Evolutionary conservation across 1,284 basidiomycete species (phyloP).

Genomic region (Cerrena zonata): DNA sequence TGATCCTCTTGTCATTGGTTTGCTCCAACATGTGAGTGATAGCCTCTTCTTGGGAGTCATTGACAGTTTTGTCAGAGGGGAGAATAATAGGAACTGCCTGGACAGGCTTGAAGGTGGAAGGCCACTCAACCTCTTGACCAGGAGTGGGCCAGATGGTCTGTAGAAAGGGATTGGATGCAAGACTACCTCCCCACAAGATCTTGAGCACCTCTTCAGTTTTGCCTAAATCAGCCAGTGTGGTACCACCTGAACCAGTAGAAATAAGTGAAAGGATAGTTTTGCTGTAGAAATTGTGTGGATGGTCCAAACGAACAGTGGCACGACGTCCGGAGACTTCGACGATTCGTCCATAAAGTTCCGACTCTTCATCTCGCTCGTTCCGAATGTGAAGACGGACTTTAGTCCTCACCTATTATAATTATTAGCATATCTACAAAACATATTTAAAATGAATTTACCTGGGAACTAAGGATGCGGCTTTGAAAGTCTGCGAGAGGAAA

Average conservation of each 20-base stretch:
- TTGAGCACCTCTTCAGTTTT: constrained; percentile 40
- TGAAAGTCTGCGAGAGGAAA: constrained; percentile 34
- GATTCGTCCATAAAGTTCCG: constrained; percentile 25
- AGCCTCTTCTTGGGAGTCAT: constrained; percentile 49
- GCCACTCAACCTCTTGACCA: constrained; percentile 22
- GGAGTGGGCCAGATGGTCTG: constrained; percentile 37
- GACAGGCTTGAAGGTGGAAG: constrained; percentile 17
- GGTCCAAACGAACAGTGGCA: constrained; percentile 14
- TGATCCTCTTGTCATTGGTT: constrained; percentile 33
- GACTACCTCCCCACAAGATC: constrained; percentile 43
- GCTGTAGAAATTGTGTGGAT: constrained; percentile 17
- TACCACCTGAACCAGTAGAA: constrained; percentile 45
- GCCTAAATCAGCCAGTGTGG: constrained; percentile 47
- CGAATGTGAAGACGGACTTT: neutral
- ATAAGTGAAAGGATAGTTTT: constrained; percentile 21
- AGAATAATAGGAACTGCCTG: constrained; percentile 10
- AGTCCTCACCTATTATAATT: no score
- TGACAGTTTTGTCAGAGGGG: constrained; percentile 31
- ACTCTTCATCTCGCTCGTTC: constrained; percentile 1
- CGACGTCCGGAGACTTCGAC: constrained; percentile 21
- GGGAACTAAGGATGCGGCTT: constrained; percentile 28
- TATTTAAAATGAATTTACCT: neutral
- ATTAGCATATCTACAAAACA: no score
- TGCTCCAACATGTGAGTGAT: constrained; percentile 47
- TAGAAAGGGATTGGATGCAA: constrained; percentile 51